These are phyloP conservation scores for Spergularia bocconei DNA, from an alignment of 148 eudicot species.

Conservation along the genomic window DNA sequence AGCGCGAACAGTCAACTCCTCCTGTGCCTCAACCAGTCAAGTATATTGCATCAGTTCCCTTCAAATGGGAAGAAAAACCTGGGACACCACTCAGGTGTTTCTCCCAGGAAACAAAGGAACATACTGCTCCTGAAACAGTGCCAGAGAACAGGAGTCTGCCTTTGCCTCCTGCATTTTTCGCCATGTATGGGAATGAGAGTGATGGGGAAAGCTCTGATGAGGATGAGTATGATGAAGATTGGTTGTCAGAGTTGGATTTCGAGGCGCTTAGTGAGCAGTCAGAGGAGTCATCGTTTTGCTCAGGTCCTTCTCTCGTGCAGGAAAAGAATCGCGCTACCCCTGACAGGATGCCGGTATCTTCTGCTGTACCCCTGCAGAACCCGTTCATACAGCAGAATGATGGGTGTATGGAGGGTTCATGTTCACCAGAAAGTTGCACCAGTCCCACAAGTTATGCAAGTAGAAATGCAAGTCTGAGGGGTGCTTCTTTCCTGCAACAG, in stretches of 20 bases:
- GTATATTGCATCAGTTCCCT: slow-evolving; percentile 65
- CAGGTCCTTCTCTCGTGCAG: slow-evolving; percentile 41
- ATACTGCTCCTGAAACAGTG: slow-evolving; percentile 10
- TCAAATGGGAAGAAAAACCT: slow-evolving; percentile 88
- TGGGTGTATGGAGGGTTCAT: slow-evolving; percentile 31
- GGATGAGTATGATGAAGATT: slow-evolving; percentile 34
- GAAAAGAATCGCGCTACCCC: slow-evolving; percentile 27
- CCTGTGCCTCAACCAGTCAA: slow-evolving; percentile 42
- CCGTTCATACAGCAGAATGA: slow-evolving; percentile 13
- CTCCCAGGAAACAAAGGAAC: slow-evolving; percentile 23
- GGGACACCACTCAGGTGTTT: slow-evolving; percentile 74
- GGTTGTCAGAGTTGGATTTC: slow-evolving; percentile 40
- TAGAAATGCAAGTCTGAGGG: slow-evolving; percentile 51
- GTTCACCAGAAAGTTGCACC: slow-evolving; percentile 48
- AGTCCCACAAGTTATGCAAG: slow-evolving; percentile 42
- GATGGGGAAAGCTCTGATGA: slow-evolving; percentile 25
- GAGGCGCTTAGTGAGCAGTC: slow-evolving; percentile 36
- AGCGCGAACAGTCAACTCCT: slow-evolving; percentile 20
- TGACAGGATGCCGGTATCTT: slow-evolving; percentile 21
- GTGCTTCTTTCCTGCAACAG: slow-evolving; percentile 64
- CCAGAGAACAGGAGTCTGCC: slow-evolving; percentile 28
- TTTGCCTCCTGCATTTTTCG: slow-evolving; percentile 33
- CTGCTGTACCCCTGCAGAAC: slow-evolving; percentile 35
- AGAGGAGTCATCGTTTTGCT: slow-evolving; percentile 44
- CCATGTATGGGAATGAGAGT: slow-evolving; percentile 22